Evolutionary conservation across 805 yeast genomes (phyloP), one percentile per base, ranked within the genome.

Genomic region (Peterozyma xylosa): DNA sequence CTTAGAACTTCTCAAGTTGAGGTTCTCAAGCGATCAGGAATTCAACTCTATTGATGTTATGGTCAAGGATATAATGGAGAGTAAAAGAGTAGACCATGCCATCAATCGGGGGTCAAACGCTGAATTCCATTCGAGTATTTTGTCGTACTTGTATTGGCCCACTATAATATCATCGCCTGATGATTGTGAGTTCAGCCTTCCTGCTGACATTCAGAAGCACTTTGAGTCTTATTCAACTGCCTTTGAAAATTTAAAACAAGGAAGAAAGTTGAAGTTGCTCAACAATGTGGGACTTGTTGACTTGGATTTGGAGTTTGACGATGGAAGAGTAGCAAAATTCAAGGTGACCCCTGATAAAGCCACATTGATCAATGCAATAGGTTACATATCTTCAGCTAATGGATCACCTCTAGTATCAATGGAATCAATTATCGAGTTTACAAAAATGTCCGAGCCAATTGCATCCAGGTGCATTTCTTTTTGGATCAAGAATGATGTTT

Each of bases 131-230:
- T 76, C 86, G 0, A 70, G 82, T 2, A 69, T 88, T 15, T 63
- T 91, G 10, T 88, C 96, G 1, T 77, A 83, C 48, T 59, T 85
- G 15, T 91, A 80, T 57, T 91, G 99, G 99, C 87, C 90, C 0
- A 55, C 58, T 21, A 50, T 51, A 14, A 37, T 46, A 5, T 27
- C 44, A 16, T 64, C 70, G 4, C 53, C 74, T n/a, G 53, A 67
- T 29, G 60, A 64, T 5, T 70, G 68, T 30, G 54, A 58, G n/a
- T 71, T 78, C 50, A 57, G 53, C 7, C 53, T 80, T 2, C 93
- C 95, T 0, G 49, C 51, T 0, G 53, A 45, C 1, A 60, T 88
- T 2, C 56, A 66, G 29, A 37, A 55, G 0, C 62, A 64, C 27
- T 64, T 81, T 44, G 63, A 69, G 1, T 48, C 52, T 1, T 87